Conservation (phyloP, 345 rosid species). For the Brassica nigra region DNA sequence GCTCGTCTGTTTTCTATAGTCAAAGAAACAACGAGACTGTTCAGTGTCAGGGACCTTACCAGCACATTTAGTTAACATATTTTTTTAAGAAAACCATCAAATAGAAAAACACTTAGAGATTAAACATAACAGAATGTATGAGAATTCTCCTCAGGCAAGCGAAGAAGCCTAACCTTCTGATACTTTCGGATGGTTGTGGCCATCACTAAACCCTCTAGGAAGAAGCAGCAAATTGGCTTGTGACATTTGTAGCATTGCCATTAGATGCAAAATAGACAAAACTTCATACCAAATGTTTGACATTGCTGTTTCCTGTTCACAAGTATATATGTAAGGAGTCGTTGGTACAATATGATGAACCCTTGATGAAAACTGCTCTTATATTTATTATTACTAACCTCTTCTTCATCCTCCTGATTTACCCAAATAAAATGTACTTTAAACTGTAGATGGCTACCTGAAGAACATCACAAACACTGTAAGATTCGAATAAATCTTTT, state of each 20-base stretch:
- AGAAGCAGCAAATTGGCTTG: slow-evolving; percentile 90
- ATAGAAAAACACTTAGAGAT: neutral
- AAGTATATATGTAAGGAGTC: slow-evolving; percentile 17
- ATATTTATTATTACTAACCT: slow-evolving; percentile 50
- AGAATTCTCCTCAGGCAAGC: neutral
- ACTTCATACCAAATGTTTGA: slow-evolving; percentile 95
- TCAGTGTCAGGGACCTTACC: slow-evolving; percentile 3
- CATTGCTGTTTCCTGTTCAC: slow-evolving; percentile 83
- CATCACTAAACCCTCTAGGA: slow-evolving; percentile 81
- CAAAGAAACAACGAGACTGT: slow-evolving; percentile 11
- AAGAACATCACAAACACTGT: slow-evolving; percentile 24
- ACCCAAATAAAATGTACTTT: slow-evolving; percentile 86
- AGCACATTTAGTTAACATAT: neutral
- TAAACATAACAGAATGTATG: neutral
- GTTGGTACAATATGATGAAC: neutral
- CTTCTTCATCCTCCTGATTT: slow-evolving; percentile 93
- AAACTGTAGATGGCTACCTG: slow-evolving; percentile 77
- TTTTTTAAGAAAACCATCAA: neutral
- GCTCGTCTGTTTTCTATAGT: slow-evolving; percentile 80
- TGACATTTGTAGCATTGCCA: slow-evolving; percentile 90
- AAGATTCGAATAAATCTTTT: slow-evolving; percentile 27
- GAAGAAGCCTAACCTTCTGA: slow-evolving; percentile 73
- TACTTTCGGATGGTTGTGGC: slow-evolving; percentile 73
- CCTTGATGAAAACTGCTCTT: slow-evolving; percentile 6
- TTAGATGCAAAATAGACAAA: slow-evolving; percentile 91